These are phyloP conservation scores for Biscogniauxia mediterranea DNA, from an alignment of 2,329 filamentous ascomycete species.

Conservation along the genomic window DNA sequence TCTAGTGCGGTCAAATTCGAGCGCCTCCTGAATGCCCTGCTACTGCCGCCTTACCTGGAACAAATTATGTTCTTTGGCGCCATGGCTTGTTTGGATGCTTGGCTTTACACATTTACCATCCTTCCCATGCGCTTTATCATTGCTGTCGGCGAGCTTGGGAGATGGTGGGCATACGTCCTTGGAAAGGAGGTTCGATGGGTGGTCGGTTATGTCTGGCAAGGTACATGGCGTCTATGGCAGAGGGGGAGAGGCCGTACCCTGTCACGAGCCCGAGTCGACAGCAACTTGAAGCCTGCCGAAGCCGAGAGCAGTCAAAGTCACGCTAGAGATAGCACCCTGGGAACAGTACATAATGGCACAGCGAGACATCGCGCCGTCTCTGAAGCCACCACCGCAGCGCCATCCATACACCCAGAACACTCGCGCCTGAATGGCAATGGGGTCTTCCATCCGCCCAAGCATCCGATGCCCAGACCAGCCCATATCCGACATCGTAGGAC, in stretches of 20 bases:
- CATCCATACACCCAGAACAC: conserved; percentile 19
- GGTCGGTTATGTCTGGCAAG: conserved; percentile 73
- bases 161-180: conserved; percentile 75
- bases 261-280: conserved; percentile 27
- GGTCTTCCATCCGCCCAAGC: conserved; percentile 32
- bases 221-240: conserved; percentile 75
- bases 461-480: conserved; percentile 34
- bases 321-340: conserved; percentile 18
- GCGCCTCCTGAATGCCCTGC: conserved; percentile 82
- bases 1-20: conserved; percentile 91
- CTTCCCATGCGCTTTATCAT: conserved; percentile 84
- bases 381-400: conserved; percentile 8
- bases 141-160: conserved; percentile 70
- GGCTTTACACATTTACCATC: conserved; percentile 96
- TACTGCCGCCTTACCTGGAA: conserved; percentile 80
- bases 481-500: conserved; percentile 65
- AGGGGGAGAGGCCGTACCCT: conserved; percentile 46
- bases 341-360: conserved; percentile 16
- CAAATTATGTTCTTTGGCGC: conserved; percentile 83
- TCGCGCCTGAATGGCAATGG: conserved; percentile 22
- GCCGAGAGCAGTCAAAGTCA: conserved; percentile 40
- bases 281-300: conserved; percentile 32
- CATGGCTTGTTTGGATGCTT: conserved; percentile 88
- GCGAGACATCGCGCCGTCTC: conserved; percentile 21
- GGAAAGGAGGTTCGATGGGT: conserved; percentile 71